Evolutionary conservation across 108 stramenopile genomes (phyloP).

Genomic region (Stephanodiscus minutulus): DNA sequence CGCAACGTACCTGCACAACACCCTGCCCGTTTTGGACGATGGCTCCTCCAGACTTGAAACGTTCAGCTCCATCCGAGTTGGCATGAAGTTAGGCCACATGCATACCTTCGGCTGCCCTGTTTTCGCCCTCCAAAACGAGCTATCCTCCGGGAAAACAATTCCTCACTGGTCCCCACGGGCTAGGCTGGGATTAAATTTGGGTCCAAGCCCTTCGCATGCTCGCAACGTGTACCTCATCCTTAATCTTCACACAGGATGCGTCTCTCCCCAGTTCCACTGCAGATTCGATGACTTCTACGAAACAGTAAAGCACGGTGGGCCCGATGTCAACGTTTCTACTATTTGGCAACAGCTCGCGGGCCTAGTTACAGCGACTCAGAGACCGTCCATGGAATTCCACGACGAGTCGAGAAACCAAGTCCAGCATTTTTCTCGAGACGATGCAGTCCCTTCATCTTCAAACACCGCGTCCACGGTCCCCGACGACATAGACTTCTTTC

Average conservation of each 20-base stretch:
- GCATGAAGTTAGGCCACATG: background rate
- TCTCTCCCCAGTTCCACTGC: slow-evolving; percentile 45
- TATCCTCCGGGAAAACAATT: slow-evolving; percentile 26
- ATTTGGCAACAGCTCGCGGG: background rate
- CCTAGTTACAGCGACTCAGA: background rate
- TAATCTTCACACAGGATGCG: slow-evolving; percentile 33
- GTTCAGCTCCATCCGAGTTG: slow-evolving; percentile 2
- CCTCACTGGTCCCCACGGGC: slow-evolving; percentile 49
- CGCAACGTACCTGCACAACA: slow-evolving; percentile 13
- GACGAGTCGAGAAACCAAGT: background rate
- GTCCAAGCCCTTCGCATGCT: slow-evolving; percentile 39
- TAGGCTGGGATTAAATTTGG: slow-evolving; percentile 40
- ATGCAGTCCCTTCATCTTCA: too few relatives aligned
- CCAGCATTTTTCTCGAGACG: too few relatives aligned
- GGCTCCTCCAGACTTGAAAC: slow-evolving; percentile 19
- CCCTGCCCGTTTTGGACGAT: background rate
- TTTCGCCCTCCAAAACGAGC: slow-evolving; percentile 27
- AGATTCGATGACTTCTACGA: slow-evolving; percentile 44
- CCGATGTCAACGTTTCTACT: background rate
- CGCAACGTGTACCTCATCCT: slow-evolving; percentile 39
- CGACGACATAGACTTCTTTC: background rate
- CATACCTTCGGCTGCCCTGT: slow-evolving; percentile 47
- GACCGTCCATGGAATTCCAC: background rate
- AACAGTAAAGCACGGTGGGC: slow-evolving; percentile 2
- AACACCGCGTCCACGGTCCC: too few relatives aligned